Percentiles rank a stretch among this genome's conserved stretches.
These are phyloP conservation scores for Fagopyrum homotropicum DNA, from an alignment of 148 eudicot species.

Conservation along the genomic window DNA sequence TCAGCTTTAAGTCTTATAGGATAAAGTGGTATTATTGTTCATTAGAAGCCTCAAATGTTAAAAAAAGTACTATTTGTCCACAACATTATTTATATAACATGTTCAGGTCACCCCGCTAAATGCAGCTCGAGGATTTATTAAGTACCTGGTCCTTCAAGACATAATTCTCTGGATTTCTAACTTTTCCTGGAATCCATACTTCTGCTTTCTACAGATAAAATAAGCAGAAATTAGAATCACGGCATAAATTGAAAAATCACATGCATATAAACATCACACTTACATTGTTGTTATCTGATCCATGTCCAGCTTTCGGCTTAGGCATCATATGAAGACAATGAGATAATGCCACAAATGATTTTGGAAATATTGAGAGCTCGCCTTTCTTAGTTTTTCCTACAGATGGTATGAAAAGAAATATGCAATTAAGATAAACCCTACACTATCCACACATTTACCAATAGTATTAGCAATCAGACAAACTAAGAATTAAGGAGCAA, in stretches of 20 bases:
- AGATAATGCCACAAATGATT: conserved; percentile 55
- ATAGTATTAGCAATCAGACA: not conserved
- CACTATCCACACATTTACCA: no score
- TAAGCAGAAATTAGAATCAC: not conserved
- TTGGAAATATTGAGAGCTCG: conserved; percentile 83
- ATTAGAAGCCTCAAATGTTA: not conserved
- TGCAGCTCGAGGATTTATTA: not conserved
- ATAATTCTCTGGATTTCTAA: conserved; percentile 74
- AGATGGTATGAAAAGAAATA: conserved; percentile 4
- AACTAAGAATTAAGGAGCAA: not conserved
- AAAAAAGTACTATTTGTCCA: not conserved
- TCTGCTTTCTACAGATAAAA: conserved; percentile 46
- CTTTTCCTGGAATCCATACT: conserved; percentile 67
- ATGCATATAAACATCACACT: conserved; percentile 13
- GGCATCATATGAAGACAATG: conserved; percentile 98
- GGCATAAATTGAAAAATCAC: not conserved
- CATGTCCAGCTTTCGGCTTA: conserved; percentile 56
- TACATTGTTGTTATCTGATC: conserved; percentile 44
- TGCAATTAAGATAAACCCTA: not conserved
- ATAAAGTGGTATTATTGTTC: no score
- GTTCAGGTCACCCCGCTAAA: not conserved
- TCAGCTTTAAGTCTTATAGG: no score
- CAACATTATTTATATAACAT: not conserved
- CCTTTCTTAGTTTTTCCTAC: conserved; percentile 93
- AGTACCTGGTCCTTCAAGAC: conserved; percentile 85